Evolutionary conservation across 495 filamentous ascomycete species (phyloP), one percentile per base, ranked within the genome.

Genomic region (Tetracladium setigerum): DNA sequence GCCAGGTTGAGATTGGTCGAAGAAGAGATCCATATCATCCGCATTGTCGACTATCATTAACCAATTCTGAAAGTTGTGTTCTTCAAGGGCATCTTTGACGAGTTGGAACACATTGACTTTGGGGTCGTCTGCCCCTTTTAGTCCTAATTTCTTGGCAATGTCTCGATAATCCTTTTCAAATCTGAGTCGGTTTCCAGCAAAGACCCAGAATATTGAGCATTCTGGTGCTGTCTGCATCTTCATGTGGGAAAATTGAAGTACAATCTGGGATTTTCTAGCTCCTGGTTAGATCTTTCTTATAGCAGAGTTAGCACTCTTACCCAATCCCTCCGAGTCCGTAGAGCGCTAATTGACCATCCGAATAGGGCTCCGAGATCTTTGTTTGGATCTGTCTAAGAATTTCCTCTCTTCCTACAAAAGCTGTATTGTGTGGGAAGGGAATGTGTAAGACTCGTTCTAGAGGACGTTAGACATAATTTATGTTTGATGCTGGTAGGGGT

Each of bases 11-110:
- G n/a, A n/a, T n/a, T 7, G 37, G 17, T 9, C n/a, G 30, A 19
- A 55, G 54, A 70, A 66, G 17, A 68, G 30, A 24, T 65, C 55
- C 5, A 50, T 46, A 54, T 76, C 67, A 54, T 78, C 72, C 7
- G 67, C 72, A 47, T 73, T 77, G 49, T 79, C 73, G 22, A 78
- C 56, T 8, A 78, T 58, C 46, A 78, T 53, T 10, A 73, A 39
- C 74, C 74, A 79, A 4, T 39, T 43, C 14, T 60, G 58, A 19
- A 58, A 55, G 0, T 61, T 44, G 13, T 59, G 48, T 40, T 64
- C 62, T 1, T 49, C 54, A 31, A 75, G 59, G 62, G 66, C 70
- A 47, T 60, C 43, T 47, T 52, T 53, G 11, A 73, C 63, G 17
- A 67, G 56, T 46, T 63, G 56, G 12, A 63, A 56, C 18, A 65